Percentiles rank a stretch among this genome's conserved stretches.
These are phyloP conservation scores for Tillandsia fasciculata DNA, from an alignment of 176 grass and related monocot genomes.

Conservation along the genomic window DNA sequence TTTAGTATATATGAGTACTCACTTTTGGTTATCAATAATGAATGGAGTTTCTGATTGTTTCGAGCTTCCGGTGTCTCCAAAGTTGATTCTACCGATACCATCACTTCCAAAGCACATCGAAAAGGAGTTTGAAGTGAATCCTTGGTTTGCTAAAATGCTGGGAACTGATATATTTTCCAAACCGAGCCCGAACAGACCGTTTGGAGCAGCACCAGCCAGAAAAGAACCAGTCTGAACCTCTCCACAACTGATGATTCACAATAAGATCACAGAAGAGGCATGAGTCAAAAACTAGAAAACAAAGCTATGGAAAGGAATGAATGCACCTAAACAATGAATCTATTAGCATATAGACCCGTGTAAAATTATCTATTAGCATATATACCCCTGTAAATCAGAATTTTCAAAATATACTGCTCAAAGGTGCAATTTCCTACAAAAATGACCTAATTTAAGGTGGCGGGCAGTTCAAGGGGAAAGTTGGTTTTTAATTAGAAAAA, in stretches of 20 bases:
- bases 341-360: too few relatives aligned
- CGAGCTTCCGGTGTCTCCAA: slow-evolving; percentile 80
- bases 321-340: background rate
- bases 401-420: too few relatives aligned
- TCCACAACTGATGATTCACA: slow-evolving; percentile 62
- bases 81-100: slow-evolving; percentile 70
- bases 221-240: slow-evolving; percentile 64
- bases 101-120: slow-evolving; percentile 82
- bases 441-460: too few relatives aligned
- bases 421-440: too few relatives aligned
- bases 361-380: too few relatives aligned
- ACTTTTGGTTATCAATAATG: slow-evolving; percentile 43
- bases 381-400: too few relatives aligned
- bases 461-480: too few relatives aligned
- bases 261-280: background rate
- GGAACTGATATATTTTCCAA: slow-evolving; percentile 69
- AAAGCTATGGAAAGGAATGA: background rate
- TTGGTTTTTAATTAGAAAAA: too few relatives aligned
- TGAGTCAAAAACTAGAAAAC: background rate
- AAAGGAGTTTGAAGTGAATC: slow-evolving; percentile 63
- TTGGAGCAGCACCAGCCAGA: slow-evolving; percentile 53
- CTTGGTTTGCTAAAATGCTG: slow-evolving; percentile 59
- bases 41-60: slow-evolving; percentile 76
- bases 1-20: slow-evolving; percentile 7
- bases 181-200: slow-evolving; percentile 82